Base-by-base conservation (phyloP, 805 yeast genomes). In the Lipomyces spencermartinsiae region DNA sequence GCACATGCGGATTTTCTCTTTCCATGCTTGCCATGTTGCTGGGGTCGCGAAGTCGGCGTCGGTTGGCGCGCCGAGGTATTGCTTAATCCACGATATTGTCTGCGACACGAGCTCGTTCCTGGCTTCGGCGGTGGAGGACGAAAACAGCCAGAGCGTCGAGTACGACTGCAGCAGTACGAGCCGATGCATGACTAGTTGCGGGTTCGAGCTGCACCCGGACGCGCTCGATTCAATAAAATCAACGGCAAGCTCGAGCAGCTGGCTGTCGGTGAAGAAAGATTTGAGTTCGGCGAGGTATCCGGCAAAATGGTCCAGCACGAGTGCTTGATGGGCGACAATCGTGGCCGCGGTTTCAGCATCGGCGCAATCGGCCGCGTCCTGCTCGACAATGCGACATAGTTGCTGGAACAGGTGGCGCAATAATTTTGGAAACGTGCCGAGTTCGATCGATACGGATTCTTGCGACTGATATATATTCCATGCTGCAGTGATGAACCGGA, bases 101-200 rank as follows among this genome's bases (percentile, higher is more conserved):
- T 62, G 62, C 12, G 39, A 12, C 8, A 63, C 65, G 12, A 68
- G 49, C 34, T 31, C 34, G 22, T 53, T 61, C 5, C 66, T 59
- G n/a, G 53, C 35, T 6, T 19, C 25, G 14, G 46, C n/a, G 4
- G 19, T 37, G 25, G 61, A 22, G 8, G 66, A 29, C 6, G 67
- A 61, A 59, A 71, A 76, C 43, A 76, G 63, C 74, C 74, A 74
- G 25, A 74, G 71, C 29, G 56, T 64, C 2, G 78, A 75, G 34
- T 75, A 64, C 31, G 65, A 82, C 73, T 88, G 87, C 65, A 89
- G 80, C 68, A 92, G 80, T 39, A 90, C 77, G 66, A 90, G 80
- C 1, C 71, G 59, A 46, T 63, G 53, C 69, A 65, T 61, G 6
- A 35, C 57, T 4, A 70, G 64, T 35, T 72, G 82, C 5, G 63